Evolutionary conservation across 2,329 filamentous ascomycete species (phyloP).

Genomic region (Ciborinia camelliae): DNA sequence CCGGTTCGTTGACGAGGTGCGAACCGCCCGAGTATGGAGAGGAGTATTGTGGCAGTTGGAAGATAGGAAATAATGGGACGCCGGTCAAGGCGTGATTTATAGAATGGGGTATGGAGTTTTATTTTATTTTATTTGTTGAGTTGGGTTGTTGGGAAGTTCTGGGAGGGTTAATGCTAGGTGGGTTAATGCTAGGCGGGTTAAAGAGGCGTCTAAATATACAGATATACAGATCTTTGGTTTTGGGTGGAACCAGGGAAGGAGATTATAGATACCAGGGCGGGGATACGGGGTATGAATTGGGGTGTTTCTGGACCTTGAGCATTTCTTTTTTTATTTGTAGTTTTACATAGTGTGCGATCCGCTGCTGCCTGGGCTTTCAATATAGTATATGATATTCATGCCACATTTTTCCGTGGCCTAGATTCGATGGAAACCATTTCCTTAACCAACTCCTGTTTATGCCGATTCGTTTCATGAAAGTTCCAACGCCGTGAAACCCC

Average conservation of each 20-base stretch:
- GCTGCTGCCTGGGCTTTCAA: not conserved
- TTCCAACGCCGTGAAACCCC: not conserved
- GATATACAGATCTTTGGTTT: slow-evolving; percentile 1
- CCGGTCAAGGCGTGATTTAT: slow-evolving; percentile 1
- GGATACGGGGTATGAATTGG: slow-evolving; percentile 1
- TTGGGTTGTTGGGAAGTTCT: not conserved
- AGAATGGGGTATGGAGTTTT: slow-evolving; percentile 2
- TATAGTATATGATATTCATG: not conserved
- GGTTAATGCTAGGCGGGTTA: not conserved
- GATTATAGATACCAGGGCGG: slow-evolving; percentile 6
- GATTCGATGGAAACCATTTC: not conserved
- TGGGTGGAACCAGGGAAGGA: not conserved
- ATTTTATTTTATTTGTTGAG: not conserved
- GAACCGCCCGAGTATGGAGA: slow-evolving; percentile 54
- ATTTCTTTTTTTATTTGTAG: not conserved
- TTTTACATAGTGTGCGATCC: not conserved
- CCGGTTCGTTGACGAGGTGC: slow-evolving; percentile 52
- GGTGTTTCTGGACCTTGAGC: not conserved
- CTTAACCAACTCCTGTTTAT: not conserved
- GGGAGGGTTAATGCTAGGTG: not conserved
- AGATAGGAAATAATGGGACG: slow-evolving; percentile 7
- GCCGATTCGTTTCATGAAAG: no score
- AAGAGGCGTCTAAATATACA: slow-evolving; percentile 4
- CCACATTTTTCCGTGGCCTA: not conserved
- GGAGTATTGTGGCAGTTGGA: slow-evolving; percentile 16